Base-by-base conservation (phyloP, 1,139 yeast genomes). In the Candida dubliniensis region DNA sequence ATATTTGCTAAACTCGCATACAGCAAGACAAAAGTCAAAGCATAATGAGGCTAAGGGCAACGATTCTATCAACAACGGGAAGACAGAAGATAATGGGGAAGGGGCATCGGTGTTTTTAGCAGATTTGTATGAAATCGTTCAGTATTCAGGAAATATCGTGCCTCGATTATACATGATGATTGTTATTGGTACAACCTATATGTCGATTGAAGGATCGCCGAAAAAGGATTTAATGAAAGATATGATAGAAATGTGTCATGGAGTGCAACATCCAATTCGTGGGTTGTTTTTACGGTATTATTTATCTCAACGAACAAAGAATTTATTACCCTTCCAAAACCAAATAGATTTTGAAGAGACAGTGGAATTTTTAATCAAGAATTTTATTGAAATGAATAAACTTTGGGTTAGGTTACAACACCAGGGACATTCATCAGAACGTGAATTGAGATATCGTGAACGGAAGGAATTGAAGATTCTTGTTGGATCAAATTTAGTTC, bases 241-340 rank as follows among this genome's bases (percentile, higher is more conserved):
- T 61, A 85, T 95, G 96, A 84, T 93, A 61, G 99, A 95, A 63
- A 93, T 93, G 99, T 86, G 96, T 52, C 79, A 96, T 36, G 99
- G 98, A n/a, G 96, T 91, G 1, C 99, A 93, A 64, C 95, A 89
- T 60, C 99, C 99, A 0, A 81, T 89, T 31, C 71, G 93, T 49
- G 99, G 99, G 1, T 69, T 93, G 49, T 93, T 93, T 62, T 69
- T 95, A 57, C 74, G 99, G 44, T 91, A 93, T 67, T 93, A 89
- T 61, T 70, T 93, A 38, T 82, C 93, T 4, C 98, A 93, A 61
- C 74, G 91, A 50, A 85, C 90, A 14, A 86, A 90, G 55, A 85
- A 83, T 55, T 69, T 86, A 47, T 65, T 87, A 42, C 89, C 91
- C 2, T 56, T 61, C 54, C 50, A 63, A 26, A 60, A 52, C 8